Conservation (phyloP, 2,329 filamentous ascomycete species). For the Colletotrichum lupini region DNA sequence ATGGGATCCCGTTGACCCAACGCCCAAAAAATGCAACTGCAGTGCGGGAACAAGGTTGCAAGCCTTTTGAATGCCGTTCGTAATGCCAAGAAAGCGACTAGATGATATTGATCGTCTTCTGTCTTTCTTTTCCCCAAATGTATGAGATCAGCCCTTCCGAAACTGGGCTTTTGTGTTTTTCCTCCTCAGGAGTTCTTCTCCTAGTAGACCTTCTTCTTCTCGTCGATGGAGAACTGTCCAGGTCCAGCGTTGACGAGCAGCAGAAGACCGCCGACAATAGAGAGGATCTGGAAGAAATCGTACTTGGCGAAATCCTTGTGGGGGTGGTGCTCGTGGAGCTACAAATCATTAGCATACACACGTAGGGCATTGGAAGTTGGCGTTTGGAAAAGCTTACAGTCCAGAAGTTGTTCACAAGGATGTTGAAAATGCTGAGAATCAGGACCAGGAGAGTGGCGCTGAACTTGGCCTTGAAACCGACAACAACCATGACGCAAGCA, state of each 20-base stretch:
- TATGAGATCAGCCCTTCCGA: conserved; percentile 8
- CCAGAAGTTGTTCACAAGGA: conserved; percentile 99
- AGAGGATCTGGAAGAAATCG: conserved; percentile 99
- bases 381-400: conserved; percentile 75
- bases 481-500: conserved; percentile 97
- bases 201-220: conserved; percentile 99
- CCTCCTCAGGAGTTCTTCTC: background rate
- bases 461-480: conserved; percentile 99
- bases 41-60: conserved; percentile 36
- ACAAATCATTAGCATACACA: conserved; percentile 5
- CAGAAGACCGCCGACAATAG: conserved; percentile 95
- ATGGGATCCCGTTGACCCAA: conserved; percentile 42
- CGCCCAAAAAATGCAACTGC: conserved; percentile 43
- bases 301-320: conserved; percentile 99
- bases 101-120: conserved; percentile 3
- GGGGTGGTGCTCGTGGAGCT: conserved; percentile 97
- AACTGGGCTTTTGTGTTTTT: conserved; percentile 15
- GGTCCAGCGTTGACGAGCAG: conserved; percentile 99
- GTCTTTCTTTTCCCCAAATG: background rate
- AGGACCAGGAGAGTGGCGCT: conserved; percentile 95
- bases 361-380: background rate
- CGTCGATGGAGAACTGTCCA: conserved; percentile 96
- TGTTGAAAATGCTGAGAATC: conserved; percentile 95
- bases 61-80: conserved; percentile 35
- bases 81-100: conserved; percentile 31